Evolutionary conservation across 176 grass and related monocot genomes (phyloP).

Genomic region (Stipa capillata): DNA sequence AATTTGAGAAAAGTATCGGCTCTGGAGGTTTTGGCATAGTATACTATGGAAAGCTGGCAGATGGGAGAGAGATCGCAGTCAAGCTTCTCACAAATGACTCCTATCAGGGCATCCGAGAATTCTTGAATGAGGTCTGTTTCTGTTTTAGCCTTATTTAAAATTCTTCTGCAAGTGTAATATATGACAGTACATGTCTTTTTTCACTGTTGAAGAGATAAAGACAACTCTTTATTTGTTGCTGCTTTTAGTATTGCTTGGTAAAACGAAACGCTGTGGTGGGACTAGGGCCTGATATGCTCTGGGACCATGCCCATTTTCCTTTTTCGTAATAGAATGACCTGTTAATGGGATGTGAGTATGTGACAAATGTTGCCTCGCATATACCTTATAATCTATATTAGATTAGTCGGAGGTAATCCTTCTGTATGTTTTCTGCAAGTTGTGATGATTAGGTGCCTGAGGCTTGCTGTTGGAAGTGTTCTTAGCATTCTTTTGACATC

Average conservation of each 20-base stretch:
- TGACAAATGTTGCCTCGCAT: neutral
- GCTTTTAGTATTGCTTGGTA: neutral
- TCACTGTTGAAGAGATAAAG: neutral
- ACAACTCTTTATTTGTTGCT: neutral
- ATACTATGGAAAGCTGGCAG: constrained; percentile 71
- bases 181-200: neutral
- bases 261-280: neutral
- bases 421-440: neutral
- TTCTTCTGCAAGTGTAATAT: neutral
- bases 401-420: neutral
- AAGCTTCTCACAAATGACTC: constrained; percentile 70
- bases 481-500: neutral
- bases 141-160: neutral
- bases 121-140: constrained; percentile 60
- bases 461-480: neutral
- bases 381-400: neutral
- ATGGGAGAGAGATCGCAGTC: constrained; percentile 76
- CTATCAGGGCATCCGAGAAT: constrained; percentile 62
- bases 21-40: constrained; percentile 75
- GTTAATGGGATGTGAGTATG: neutral
- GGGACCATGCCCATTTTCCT: neutral
- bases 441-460: neutral
- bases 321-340: neutral
- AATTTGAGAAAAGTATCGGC: constrained; percentile 59
- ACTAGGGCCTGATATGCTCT: neutral